These are phyloP conservation scores for Sclerotinia subarctica DNA, from an alignment of 2,329 filamentous ascomycete genomes.

Conservation along the genomic window DNA sequence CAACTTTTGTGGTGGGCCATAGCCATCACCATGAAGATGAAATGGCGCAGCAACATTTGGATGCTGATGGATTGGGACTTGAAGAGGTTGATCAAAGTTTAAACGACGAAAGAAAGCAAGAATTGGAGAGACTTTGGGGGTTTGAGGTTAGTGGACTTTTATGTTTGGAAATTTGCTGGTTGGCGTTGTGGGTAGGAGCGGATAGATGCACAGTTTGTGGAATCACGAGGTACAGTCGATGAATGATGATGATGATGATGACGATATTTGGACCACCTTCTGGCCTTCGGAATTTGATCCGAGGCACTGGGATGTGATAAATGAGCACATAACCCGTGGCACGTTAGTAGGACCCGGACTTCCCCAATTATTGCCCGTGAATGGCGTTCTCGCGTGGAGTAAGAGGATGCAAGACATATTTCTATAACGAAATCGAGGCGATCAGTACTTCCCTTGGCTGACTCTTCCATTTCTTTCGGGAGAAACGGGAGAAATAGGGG, in stretches of 20 bases:
- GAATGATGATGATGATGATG: background rate
- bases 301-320: background rate
- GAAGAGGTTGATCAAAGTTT: constrained; percentile 11
- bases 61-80: background rate
- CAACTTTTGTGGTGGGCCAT: constrained; percentile 3
- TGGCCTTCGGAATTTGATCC: background rate
- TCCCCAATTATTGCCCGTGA: background rate
- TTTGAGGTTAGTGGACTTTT: constrained; percentile 44
- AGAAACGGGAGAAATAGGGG: background rate
- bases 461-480: background rate
- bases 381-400: background rate
- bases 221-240: background rate
- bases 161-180: background rate
- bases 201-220: too few relatives aligned
- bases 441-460: background rate
- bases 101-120: constrained; percentile 49
- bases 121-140: constrained; percentile 57
- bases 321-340: background rate
- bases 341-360: background rate
- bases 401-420: background rate
- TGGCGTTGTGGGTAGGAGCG: background rate
- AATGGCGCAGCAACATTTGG: background rate
- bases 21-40: background rate
- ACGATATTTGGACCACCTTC: background rate
- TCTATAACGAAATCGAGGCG: background rate